A percentile compares a stretch with the other conserved stretches of the same genome.
Evolutionary conservation across 139 green algal species (phyloP).

Genomic region (Auxenochlorella protothecoides): DNA sequence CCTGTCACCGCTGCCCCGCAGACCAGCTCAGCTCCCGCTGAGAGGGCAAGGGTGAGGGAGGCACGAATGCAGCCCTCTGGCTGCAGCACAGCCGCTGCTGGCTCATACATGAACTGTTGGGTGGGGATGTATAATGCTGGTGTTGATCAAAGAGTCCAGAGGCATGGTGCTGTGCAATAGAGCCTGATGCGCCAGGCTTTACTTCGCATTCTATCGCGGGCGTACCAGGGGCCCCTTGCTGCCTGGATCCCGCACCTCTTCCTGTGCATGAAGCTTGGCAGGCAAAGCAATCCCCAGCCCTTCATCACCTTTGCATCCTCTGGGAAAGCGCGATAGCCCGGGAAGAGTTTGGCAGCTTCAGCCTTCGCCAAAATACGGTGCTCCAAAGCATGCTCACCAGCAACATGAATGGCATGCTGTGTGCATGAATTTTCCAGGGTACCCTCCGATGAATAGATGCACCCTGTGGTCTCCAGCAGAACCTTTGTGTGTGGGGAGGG

Average conservation of each 20-base stretch:
- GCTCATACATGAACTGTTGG: constrained; percentile 34
- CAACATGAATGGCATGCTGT: constrained; percentile 13
- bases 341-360: no score
- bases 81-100: constrained; percentile 47
- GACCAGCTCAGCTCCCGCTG: constrained; percentile 20
- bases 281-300: no score
- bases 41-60: constrained; percentile 13
- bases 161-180: no score
- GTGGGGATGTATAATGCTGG: no score
- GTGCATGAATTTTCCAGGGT: constrained; percentile 10
- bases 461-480: constrained; percentile 25
- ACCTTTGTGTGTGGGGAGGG: constrained; percentile 3
- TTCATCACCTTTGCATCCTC: no score
- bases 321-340: no score
- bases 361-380: constrained; percentile 18
- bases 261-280: no score
- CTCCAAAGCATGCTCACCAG: constrained; percentile 19
- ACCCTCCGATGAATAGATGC: constrained; percentile 8
- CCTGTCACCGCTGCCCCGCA: background rate
- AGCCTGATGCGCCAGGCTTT: no score
- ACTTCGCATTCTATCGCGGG: no score
- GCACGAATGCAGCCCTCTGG: constrained; percentile 53
- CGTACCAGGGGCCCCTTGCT: no score
- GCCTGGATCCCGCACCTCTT: no score
- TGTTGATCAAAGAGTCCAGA: no score